Percentiles rank a stretch among this genome's conserved stretches.
These are phyloP conservation scores for Hsuehochloa calcarea DNA, from an alignment of 176 grass and related monocot species.

Conservation along the genomic window DNA sequence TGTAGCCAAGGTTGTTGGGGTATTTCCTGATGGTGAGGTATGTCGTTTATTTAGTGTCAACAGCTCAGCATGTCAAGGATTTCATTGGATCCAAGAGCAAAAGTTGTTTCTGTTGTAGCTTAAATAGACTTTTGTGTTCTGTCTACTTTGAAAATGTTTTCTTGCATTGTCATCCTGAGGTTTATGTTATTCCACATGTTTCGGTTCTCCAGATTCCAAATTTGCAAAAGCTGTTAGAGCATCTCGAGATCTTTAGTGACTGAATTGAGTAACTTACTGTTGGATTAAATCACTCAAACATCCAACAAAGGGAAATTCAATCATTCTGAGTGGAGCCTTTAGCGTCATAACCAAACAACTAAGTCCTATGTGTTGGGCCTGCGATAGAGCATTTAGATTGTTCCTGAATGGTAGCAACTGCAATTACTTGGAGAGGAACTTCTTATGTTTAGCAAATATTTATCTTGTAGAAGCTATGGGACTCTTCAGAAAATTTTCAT, in stretches of 20 bases:
- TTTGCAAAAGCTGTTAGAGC: not conserved
- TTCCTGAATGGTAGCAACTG: not conserved
- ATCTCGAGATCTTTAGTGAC: not conserved
- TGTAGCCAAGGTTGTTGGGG: slow-evolving; percentile 87
- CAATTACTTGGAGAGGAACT: not conserved
- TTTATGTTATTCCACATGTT: not conserved
- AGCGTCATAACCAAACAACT: not conserved
- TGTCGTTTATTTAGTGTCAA: not conserved
- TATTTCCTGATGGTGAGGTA: slow-evolving; percentile 93
- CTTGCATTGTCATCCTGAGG: not conserved
- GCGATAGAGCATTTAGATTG: not conserved
- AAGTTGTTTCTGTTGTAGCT: not conserved
- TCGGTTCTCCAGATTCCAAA: not conserved
- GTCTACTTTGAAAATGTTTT: not conserved
- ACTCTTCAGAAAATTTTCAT: not conserved
- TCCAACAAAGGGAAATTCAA: not conserved
- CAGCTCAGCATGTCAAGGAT: not conserved
- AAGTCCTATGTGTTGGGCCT: not conserved
- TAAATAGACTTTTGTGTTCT: not conserved
- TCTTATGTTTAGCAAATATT: not conserved
- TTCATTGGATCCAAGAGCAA: not conserved
- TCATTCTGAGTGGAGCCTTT: not conserved
- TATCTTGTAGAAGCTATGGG: not conserved
- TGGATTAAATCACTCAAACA: not conserved
- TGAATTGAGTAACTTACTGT: not conserved